A percentile compares a stretch with the other conserved stretches of the same genome.
phyloP scores from a whole-genome alignment of 2,329 filamentous ascomycete genomes.

The Thyridium curvatum region DNA sequence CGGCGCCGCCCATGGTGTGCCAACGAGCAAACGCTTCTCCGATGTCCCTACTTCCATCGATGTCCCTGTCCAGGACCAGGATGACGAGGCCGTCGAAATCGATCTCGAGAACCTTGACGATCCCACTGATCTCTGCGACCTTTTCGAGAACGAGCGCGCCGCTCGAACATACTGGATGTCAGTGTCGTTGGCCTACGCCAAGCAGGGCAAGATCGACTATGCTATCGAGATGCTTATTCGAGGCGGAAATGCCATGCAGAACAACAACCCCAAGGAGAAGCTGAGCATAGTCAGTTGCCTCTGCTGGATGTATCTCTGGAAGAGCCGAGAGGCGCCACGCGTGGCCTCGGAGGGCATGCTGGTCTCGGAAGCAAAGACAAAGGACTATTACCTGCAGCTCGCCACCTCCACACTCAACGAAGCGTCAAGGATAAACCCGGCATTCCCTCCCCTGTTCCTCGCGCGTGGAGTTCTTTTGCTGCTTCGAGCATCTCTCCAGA shows the following conservation, averaged over 20 bases:
- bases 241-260: conserved; percentile 65
- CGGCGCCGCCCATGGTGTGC: conserved; percentile 23
- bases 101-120: conserved; percentile 91
- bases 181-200: conserved; percentile 94
- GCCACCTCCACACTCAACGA: conserved; percentile 93
- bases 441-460: conserved; percentile 84
- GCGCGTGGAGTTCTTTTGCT: conserved; percentile 86
- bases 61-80: conserved; percentile 59
- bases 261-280: conserved; percentile 71
- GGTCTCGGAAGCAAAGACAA: conserved; percentile 73
- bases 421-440: conserved; percentile 87
- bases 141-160: conserved; percentile 90
- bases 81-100: conserved; percentile 80
- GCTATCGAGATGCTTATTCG: conserved; percentile 68
- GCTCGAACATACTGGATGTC: conserved; percentile 95
- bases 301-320: conserved; percentile 88
- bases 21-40: conserved; percentile 52
- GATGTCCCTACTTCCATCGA: conserved; percentile 61
- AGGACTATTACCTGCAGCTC: conserved; percentile 85
- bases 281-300: conserved; percentile 78
- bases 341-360: conserved; percentile 55
- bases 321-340: conserved; percentile 72
- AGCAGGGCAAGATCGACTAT: conserved; percentile 88
- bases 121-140: conserved; percentile 86
- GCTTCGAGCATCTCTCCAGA: conserved; percentile 77